Percentiles rank a stretch among this genome's conserved stretches.
Evolutionary conservation across 2,329 filamentous ascomycete genomes (phyloP).

Genomic region (Xylariaceae sp.): DNA sequence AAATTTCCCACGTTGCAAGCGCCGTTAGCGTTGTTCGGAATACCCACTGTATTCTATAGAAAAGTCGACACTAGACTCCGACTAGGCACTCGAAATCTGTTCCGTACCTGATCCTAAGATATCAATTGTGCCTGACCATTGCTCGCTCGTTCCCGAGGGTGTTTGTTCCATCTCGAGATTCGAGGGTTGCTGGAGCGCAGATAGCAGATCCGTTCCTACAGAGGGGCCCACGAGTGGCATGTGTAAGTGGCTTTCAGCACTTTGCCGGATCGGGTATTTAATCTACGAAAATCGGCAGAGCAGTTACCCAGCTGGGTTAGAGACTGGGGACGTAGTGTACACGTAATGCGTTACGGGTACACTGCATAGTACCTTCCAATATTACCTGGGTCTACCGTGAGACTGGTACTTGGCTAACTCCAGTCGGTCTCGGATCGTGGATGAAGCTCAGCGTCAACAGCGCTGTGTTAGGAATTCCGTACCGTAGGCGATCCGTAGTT

Average conservation of each 20-base stretch:
- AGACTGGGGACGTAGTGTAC: not conserved
- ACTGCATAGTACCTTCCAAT: not conserved
- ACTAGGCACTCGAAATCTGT: too few relatives aligned
- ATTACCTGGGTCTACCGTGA: too few relatives aligned
- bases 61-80: too few relatives aligned
- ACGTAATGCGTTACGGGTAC: not conserved
- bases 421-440: too few relatives aligned
- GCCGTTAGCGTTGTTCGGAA: too few relatives aligned
- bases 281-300: not conserved
- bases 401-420: too few relatives aligned
- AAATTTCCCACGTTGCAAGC: not conserved
- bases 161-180: not conserved
- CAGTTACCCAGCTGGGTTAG: not conserved
- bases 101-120: too few relatives aligned
- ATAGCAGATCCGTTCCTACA: not conserved
- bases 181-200: not conserved
- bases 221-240: not conserved
- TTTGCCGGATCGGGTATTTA: conserved; percentile 9
- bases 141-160: not conserved
- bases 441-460: too few relatives aligned
- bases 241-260: not conserved
- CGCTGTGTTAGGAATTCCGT: too few relatives aligned
- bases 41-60: too few relatives aligned
- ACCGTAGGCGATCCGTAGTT: too few relatives aligned
- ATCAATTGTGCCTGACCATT: too few relatives aligned